These are phyloP conservation scores for Jackrogersella minutella DNA, from an alignment of 495 filamentous ascomycete genomes.

Conservation along the genomic window DNA sequence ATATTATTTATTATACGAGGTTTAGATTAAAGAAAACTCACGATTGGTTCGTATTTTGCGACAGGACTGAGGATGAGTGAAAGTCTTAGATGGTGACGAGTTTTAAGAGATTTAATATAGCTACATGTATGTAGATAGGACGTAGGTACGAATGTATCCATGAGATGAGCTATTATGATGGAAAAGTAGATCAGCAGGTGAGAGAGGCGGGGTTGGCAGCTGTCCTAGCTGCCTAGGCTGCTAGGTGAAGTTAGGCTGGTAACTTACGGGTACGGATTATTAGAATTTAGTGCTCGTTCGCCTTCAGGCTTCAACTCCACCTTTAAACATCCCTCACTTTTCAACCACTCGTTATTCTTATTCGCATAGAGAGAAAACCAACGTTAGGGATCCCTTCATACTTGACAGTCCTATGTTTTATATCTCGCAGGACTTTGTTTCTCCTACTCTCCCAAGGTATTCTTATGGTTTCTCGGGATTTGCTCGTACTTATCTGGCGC, in stretches of 20 bases:
- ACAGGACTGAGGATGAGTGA: not conserved
- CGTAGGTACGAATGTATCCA: too few species aligned
- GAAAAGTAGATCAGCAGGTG: not conserved
- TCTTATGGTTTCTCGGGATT: not conserved
- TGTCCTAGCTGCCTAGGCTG: too few species aligned
- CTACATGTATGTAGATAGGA: too few species aligned
- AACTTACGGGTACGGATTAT: too few species aligned
- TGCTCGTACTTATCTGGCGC: constrained; percentile 23
- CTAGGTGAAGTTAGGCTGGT: not conserved
- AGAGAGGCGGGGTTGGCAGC: constrained; percentile 1
- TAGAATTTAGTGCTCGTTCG: not conserved
- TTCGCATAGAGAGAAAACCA: not conserved
- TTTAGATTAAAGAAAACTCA: not conserved
- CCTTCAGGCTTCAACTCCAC: constrained; percentile 9
- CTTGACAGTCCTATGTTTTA: not conserved
- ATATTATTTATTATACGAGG: not conserved
- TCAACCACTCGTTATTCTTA: constrained; percentile 10
- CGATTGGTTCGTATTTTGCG: not conserved
- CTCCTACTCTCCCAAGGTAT: not conserved
- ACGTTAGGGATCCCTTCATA: not conserved
- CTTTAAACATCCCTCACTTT: not conserved
- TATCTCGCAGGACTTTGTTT: not conserved
- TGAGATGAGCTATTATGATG: not conserved
- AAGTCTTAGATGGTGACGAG: not conserved
- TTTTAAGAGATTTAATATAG: too few species aligned